Evolutionary conservation across 768 basidiomycete genomes (phyloP), one percentile per base, ranked within the genome.

Genomic region (Hemileccinum impolitum): DNA sequence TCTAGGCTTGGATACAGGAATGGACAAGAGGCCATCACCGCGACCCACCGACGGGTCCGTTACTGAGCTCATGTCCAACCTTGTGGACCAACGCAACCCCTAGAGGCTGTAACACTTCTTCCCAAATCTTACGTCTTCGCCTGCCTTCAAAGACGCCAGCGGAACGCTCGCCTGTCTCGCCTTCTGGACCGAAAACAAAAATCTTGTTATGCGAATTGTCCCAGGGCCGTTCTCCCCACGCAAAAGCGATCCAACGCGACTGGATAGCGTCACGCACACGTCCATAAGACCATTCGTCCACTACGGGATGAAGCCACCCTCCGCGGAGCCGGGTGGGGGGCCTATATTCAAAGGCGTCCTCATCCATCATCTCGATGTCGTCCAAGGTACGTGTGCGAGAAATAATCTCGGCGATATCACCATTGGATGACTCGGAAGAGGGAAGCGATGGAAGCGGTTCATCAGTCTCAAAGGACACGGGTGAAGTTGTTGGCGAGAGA

Each of bases 151-250:
- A 87, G 13, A 89, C 84, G 23, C 71, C 66, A 47, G 64, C 70
- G 13, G 78, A 80, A 40, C 88, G 78, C 65, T 88, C 87, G 39
- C 88, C 88, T 0, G 79, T 80, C 68, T 90, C 88, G 45, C 87
- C 88, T 62, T 90, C 87, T 0, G 88, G 88, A 4, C 88, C 88
- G 55, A 90, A 88, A 17, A 90, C 86, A 63, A 77, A 89, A 40
- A 87, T 77, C 66, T 80, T 85, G 50, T 81, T 78, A 13, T 35
- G 65, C 0, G 66, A 61, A 50, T 76, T 78, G 48, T 69, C 70
- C 87, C 88, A 90, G 8, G 87, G 87, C 4, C 72, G 76, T 62
- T 85, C 81, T 6, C 85, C 87, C 62, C 87, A 65, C 6, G 87
- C 86, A 48, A 90, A 90, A 18, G 81, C 62, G 19, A 90, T 76